Conservation (phyloP, 2,329 filamentous ascomycete genomes). For the Pseudogymnoascus sp. region DNA sequence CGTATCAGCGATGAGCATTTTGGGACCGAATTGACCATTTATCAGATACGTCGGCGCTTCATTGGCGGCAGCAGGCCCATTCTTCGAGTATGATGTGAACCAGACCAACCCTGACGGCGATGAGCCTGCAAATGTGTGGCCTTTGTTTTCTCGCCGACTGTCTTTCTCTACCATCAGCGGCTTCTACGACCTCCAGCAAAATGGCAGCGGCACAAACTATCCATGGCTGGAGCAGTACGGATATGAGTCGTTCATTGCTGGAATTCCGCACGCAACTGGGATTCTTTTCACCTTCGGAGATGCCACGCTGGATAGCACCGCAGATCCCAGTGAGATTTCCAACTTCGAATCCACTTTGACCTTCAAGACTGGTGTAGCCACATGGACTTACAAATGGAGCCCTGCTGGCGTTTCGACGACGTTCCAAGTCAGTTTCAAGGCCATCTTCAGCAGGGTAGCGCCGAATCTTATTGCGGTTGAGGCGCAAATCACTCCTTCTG, state of each 20-base stretch:
- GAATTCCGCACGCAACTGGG: constrained; percentile 61
- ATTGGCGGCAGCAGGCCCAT: constrained; percentile 25
- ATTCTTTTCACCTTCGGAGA: constrained; percentile 49
- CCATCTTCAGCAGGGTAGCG: constrained; percentile 41
- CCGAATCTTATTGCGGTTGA: constrained; percentile 39
- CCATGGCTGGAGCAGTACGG: constrained; percentile 62
- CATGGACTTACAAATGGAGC: constrained; percentile 60
- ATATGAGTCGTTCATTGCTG: constrained; percentile 61
- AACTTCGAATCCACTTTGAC: constrained; percentile 54
- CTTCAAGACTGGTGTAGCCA: constrained; percentile 53
- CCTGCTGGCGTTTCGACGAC: constrained; percentile 39
- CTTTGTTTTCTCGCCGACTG: constrained; percentile 54
- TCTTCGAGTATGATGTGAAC: constrained; percentile 28
- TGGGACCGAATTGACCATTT: neutral
- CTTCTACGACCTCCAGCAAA: constrained; percentile 55
- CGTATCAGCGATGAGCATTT: neutral
- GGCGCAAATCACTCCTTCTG: constrained; percentile 48
- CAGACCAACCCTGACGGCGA: constrained; percentile 24
- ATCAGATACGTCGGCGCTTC: constrained; percentile 27
- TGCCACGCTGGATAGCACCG: constrained; percentile 51
- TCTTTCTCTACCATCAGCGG: constrained; percentile 61
- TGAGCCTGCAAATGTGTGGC: constrained; percentile 53
- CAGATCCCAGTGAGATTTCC: constrained; percentile 49
- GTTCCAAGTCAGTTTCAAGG: constrained; percentile 53
- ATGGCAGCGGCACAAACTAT: constrained; percentile 54